Percentiles rank a stretch among this genome's conserved stretches.
Conservation (phyloP, 2,329 filamentous ascomycete genomes). For the Pseudogymnoascus sp. region DNA sequence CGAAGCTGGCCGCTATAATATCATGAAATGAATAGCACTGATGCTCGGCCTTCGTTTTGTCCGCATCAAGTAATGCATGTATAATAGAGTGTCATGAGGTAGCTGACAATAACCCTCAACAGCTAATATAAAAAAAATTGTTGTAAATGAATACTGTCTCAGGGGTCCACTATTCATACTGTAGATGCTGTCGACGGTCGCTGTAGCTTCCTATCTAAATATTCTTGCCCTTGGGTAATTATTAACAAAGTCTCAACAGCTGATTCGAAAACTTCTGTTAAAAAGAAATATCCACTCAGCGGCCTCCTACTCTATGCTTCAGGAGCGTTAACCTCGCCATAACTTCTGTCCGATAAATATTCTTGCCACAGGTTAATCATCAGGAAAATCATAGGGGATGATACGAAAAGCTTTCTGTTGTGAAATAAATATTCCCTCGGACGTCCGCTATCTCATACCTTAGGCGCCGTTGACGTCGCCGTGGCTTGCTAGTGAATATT, state of each 20-base stretch:
- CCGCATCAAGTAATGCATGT: neutral
- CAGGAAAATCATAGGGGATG: too few species aligned
- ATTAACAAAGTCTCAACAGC: too few species aligned
- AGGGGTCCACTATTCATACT: neutral
- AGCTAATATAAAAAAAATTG: too few species aligned
- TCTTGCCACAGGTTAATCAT: neutral
- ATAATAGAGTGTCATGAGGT: too few species aligned
- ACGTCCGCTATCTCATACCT: neutral
- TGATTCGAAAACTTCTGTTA: neutral
- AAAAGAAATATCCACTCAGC: neutral
- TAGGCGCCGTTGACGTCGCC: neutral
- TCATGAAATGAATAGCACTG: neutral
- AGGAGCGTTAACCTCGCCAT: neutral
- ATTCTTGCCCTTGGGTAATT: neutral
- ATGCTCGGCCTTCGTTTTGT: neutral
- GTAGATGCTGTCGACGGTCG: neutral
- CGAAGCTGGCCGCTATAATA: neutral
- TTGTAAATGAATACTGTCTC: neutral
- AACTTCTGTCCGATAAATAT: neutral
- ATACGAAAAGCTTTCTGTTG: neutral
- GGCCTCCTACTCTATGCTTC: neutral
- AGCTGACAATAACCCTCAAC: neutral
- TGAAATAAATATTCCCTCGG: too few species aligned
- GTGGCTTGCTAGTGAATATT: neutral
- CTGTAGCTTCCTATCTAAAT: neutral